Evolutionary conservation across 2,329 filamentous ascomycete genomes (phyloP), one percentile per base, ranked within the genome.

Genomic region (Delphinella strobiligena): DNA sequence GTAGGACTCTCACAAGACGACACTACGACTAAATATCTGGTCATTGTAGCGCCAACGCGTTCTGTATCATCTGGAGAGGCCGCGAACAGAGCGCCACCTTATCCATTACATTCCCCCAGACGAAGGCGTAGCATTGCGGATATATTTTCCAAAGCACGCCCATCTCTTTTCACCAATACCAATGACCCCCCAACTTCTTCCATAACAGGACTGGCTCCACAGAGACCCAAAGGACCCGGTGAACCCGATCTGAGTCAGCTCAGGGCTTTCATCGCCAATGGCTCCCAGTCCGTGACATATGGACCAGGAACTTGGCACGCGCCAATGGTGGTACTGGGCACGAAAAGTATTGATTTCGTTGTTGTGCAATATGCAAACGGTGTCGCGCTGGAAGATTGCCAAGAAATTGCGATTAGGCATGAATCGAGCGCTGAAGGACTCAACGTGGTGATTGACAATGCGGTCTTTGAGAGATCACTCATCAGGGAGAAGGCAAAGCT

Each of bases 221-320:
- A 53, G 19, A 49, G 44, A 12, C 63, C 61, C 2, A 54, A 55
- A 43, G 63, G 51, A 37, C 69, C 55, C 50, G 80, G 80, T 0
- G 58, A 85, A 14, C 89, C 91, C 0, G 86, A 95, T 58, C 54
- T 94, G 31, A 56, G 59, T 16, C 69, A 73, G 7, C 51, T 93
- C 30, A 72, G 69, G 49, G 89, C 87, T 0, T 98, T 95, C 56
- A 63, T 93, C 40, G 88, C 84, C 1, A 74, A 71, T 36, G 79
- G 77, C 2, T 70, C 72, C 17, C 86, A 94, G 64, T 88, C 86
- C 9, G 85, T 98, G 11, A 95, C 87, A 2, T 98, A 96, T 59
- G 86, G 75, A 1, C 78, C 83, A 1, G 91, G 86, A 4, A 95
- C 87, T 39, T 98, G 80, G 89, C 91, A 98, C 66, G 87, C 89